phyloP scores from a whole-genome alignment of 306 rosid species.

The Mimosa pudica region DNA sequence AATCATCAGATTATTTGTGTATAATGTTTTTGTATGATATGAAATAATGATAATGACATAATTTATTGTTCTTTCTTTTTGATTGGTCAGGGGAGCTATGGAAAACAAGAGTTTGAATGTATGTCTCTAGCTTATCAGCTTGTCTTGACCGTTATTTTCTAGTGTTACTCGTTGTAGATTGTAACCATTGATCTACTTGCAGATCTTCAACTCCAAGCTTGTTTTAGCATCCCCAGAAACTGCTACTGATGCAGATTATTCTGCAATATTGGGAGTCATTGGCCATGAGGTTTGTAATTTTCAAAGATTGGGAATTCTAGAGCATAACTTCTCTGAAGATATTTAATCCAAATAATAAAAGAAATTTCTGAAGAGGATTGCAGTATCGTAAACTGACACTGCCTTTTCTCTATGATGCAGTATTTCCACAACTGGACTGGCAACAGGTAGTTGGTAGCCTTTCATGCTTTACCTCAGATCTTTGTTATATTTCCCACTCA shows the following conservation, averaged over 20 bases:
- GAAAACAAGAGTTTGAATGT: conserved; percentile 99
- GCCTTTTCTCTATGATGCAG: conserved; percentile 62
- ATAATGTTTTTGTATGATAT: conserved; percentile 19
- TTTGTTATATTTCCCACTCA: conserved; percentile 22
- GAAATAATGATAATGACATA: conserved; percentile 24
- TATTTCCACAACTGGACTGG: conserved; percentile 99
- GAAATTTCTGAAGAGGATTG: conserved; percentile 3
- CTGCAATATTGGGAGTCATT: conserved; percentile 96
- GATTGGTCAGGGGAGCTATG: conserved; percentile 93
- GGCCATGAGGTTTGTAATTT: conserved; percentile 91
- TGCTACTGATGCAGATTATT: conserved; percentile 87
- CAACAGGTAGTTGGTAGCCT: conserved; percentile 87
- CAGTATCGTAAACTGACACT: conserved; percentile 31
- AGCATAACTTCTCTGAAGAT: conserved; percentile 29
- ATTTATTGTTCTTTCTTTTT: conserved; percentile 38
- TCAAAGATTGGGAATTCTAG: conserved; percentile 28
- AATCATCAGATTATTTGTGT: background rate
- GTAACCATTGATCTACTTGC: conserved; percentile 29
- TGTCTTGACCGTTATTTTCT: conserved; percentile 20
- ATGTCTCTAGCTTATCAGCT: conserved; percentile 37
- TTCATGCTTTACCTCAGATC: conserved; percentile 1
- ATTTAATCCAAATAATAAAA: background rate
- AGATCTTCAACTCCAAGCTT: conserved; percentile 94
- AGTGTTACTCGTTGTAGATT: conserved; percentile 6
- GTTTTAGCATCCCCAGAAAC: conserved; percentile 98